Base-by-base conservation (phyloP, 2,329 filamentous ascomycete genomes). In the Grosmannia clavigera region DNA sequence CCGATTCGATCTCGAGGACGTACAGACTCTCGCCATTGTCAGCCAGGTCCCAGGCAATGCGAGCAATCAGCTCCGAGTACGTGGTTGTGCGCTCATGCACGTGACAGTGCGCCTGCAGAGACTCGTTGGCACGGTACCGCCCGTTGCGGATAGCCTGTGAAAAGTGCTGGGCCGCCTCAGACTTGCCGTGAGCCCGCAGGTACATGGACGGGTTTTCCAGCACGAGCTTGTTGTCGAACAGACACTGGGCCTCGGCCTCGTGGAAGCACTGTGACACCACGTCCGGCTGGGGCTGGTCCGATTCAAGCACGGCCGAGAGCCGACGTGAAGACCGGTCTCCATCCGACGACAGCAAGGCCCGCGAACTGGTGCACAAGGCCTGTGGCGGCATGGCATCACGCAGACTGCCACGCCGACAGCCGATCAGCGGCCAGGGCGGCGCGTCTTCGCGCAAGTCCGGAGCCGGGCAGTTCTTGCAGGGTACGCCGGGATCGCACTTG, bases 41-140 rank as follows among this genome's bases (percentile, higher is more conserved):
- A 1, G 67, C 66, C n/a, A 70, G 62, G 40, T 70, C 68, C 68
- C 68, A 70, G 2, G 65, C 68, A 12, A 70, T 68, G 7, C 62
- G 61, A 12, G 68, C 63, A 22, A 70, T 68, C n/a, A 69, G 35
- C n/a, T 70, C 68, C 11, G 67, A 64, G 61, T 68, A 70, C 1
- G 66, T 66, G 2, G 65, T 59, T 4, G 63, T 57, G 10, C 58
- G 59, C 27, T 61, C 64, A 5, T 64, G 63, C 0, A 63, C 58
- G 1, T 61, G 57, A n/a, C 65, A 66, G 2, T 60, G 53, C 3
- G 51, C 56, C 19, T 69, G 65, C 0, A 70, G 62, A 0, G 65
- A 65, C 2, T 63, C 63, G 25, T 65, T 65, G 43, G 66, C 66
- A 1, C 68, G 65, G 57, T 69, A 69, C 1, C 67, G 65, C 1